Conservation (phyloP, 2,329 filamentous ascomycete genomes). For the Aspergillus glaucus region DNA sequence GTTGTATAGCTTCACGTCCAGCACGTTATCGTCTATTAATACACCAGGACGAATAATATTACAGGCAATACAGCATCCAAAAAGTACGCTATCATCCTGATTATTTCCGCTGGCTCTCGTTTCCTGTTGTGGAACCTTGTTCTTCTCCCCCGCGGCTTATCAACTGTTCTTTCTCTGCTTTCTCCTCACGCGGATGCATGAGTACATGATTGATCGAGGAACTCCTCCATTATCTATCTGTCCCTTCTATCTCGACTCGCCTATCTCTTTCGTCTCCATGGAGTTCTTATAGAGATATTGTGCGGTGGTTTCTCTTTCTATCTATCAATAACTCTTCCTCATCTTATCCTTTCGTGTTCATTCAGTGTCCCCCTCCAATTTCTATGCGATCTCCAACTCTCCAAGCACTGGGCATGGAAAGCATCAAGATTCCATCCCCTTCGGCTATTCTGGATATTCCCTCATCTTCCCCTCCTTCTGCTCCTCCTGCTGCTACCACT, state of each 20-base stretch:
- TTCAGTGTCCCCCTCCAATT: not conserved
- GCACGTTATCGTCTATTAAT: not conserved
- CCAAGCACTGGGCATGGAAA: conserved; percentile 44
- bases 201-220: not conserved
- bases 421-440: conserved; percentile 55
- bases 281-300: not conserved
- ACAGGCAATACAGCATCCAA: not conserved
- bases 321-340: not conserved
- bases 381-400: not conserved
- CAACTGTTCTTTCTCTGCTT: not conserved
- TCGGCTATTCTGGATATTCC: conserved; percentile 44
- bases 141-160: not conserved
- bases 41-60: not conserved
- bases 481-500: conserved; percentile 10
- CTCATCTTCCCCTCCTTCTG: conserved; percentile 20
- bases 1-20: not conserved
- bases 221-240: not conserved
- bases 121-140: not conserved
- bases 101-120: not conserved
- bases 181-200: not conserved
- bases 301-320: not conserved
- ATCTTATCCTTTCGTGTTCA: not conserved
- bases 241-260: not conserved
- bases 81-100: not conserved
- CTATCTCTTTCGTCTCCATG: not conserved